These are phyloP conservation scores for Solanum bulbocastanum DNA, from an alignment of 257 asterid species.

Conservation along the genomic window DNA sequence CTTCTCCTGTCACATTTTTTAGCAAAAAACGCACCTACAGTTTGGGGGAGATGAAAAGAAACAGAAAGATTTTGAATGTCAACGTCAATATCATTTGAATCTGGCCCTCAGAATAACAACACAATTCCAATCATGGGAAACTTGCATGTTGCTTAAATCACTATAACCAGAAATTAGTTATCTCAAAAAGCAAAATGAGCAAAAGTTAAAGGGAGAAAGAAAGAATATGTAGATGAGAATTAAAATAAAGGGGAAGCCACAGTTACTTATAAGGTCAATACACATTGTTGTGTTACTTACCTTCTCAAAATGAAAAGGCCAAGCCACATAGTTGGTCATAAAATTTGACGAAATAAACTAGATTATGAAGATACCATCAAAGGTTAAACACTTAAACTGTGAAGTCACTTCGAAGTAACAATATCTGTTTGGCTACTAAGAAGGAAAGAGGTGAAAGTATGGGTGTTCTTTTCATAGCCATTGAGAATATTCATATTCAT, in stretches of 20 bases:
- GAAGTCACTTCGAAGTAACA: background rate
- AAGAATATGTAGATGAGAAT: background rate
- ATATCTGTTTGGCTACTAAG: background rate
- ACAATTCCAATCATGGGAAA: background rate
- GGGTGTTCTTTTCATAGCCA: background rate
- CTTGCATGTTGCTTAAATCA: background rate
- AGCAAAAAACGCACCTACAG: conserved; percentile 71
- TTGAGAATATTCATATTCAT: background rate
- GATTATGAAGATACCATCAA: background rate
- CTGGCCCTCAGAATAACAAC: background rate
- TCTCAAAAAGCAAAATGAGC: background rate
- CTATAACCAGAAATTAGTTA: background rate
- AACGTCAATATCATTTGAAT: background rate
- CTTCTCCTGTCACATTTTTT: conserved; percentile 76
- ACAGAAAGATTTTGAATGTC: background rate
- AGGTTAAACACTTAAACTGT: background rate
- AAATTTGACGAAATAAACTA: background rate
- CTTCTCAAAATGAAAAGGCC: background rate
- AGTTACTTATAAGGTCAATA: background rate
- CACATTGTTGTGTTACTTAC: background rate
- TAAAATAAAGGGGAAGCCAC: background rate
- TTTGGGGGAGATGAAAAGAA: background rate
- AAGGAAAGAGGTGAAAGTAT: background rate
- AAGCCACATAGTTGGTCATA: background rate
- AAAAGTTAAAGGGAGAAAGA: background rate